Conservation (phyloP, 371 early-diverging fungal species). For the Nematocida parisii region DNA sequence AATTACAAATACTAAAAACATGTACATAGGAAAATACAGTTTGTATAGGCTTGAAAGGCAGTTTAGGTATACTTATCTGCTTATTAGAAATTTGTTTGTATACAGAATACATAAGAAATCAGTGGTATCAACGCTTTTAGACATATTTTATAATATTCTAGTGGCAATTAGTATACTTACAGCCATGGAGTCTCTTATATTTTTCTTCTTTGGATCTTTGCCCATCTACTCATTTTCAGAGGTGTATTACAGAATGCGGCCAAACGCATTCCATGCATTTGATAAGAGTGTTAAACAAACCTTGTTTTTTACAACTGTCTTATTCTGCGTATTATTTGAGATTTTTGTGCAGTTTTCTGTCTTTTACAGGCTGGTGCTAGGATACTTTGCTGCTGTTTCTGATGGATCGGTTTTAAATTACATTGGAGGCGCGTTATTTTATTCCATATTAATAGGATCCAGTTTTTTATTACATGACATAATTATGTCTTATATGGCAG, state of each 20-base stretch:
- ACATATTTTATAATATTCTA: not conserved
- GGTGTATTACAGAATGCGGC: not conserved
- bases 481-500: not conserved
- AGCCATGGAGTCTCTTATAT: not conserved
- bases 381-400: not conserved
- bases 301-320: not conserved
- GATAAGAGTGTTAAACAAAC: not conserved
- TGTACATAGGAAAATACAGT: slow-evolving; percentile 7
- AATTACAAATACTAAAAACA: not conserved
- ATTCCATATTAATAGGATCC: not conserved
- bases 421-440: not conserved
- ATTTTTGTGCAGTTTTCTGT: not conserved
- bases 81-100: not conserved
- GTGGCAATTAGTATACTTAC: not conserved
- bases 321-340: slow-evolving; percentile 19
- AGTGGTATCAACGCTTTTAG: not conserved
- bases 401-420: not conserved
- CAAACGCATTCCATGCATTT: not conserved
- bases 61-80: slow-evolving; percentile 2
- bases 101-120: slow-evolving; percentile 1
- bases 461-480: not conserved
- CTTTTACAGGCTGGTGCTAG: not conserved
- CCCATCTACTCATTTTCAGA: not conserved
- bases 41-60: not conserved
- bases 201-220: slow-evolving; percentile 15